Conservation (phyloP, 1,139 yeast species). For the Lipomyces yarrowii region DNA sequence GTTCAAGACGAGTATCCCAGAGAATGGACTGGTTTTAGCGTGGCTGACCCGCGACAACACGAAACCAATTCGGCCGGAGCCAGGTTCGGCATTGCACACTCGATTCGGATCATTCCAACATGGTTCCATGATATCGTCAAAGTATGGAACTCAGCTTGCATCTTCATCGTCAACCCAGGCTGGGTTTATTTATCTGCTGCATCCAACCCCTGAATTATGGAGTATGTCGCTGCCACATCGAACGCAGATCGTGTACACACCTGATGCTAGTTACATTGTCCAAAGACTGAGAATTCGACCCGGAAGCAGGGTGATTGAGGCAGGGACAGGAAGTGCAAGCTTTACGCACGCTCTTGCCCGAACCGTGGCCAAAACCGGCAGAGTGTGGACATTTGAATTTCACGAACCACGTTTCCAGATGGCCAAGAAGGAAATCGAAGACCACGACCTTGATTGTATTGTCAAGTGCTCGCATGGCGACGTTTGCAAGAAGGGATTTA, state of each 20-base stretch:
- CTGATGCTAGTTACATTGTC: constrained; percentile 88
- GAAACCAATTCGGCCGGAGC: constrained; percentile 72
- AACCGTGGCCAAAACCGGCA: constrained; percentile 64
- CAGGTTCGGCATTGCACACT: constrained; percentile 62
- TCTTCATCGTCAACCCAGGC: constrained; percentile 67
- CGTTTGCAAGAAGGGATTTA: constrained; percentile 87
- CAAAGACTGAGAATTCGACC: constrained; percentile 75
- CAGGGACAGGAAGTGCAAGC: constrained; percentile 98
- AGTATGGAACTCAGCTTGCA: constrained; percentile 78
- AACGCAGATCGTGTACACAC: constrained; percentile 96
- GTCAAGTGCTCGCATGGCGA: constrained; percentile 81
- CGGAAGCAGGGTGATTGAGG: constrained; percentile 84
- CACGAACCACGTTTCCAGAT: constrained; percentile 81
- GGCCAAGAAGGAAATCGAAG: constrained; percentile 73
- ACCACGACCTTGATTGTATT: constrained; percentile 61
- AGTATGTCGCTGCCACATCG: constrained; percentile 91
- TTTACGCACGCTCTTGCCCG: constrained; percentile 93
- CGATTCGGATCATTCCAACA: constrained; percentile 89
- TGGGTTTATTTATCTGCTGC: constrained; percentile 85
- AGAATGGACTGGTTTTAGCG: constrained; percentile 83
- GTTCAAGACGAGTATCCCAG: constrained; percentile 65
- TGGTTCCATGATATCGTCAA: constrained; percentile 74
- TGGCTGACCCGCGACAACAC: constrained; percentile 80
- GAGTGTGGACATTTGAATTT: constrained; percentile 83
- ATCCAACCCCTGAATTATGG: constrained; percentile 97